Conservation (phyloP, 2,329 filamentous ascomycete species). For the Alternaria sp. region DNA sequence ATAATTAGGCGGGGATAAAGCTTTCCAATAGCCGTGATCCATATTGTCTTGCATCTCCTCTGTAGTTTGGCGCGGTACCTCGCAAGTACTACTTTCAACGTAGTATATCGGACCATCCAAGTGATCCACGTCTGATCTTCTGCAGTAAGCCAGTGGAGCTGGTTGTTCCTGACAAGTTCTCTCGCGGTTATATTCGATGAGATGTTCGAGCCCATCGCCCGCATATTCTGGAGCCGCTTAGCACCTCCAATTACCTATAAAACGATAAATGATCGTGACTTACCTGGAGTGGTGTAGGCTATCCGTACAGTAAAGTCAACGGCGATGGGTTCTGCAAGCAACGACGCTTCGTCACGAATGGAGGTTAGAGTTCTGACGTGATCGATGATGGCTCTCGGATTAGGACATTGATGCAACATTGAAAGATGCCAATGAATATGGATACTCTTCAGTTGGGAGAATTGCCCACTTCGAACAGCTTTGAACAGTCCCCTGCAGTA, state of each 20-base stretch:
- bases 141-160: not conserved
- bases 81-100: not conserved
- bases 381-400: no score
- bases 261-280: no score
- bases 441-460: not conserved
- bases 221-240: no score
- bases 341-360: not conserved
- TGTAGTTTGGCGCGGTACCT: fast-evolving
- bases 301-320: no score
- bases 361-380: not conserved
- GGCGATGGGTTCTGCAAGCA: not conserved
- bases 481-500: no score
- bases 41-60: not conserved
- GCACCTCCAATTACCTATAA: no score
- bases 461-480: not conserved
- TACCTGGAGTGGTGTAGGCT: not conserved
- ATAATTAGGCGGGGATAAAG: not conserved
- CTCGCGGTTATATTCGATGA: no score
- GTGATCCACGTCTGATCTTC: not conserved
- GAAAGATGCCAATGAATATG: not conserved
- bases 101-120: not conserved
- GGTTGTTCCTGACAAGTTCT: no score
- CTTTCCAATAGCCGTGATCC: not conserved
- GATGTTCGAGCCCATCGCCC: no score
- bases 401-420: no score